A percentile compares a stretch with the other conserved stretches of the same genome.
These are phyloP conservation scores for Suhomyces kilbournensis DNA, from an alignment of 805 yeast species.

Conservation along the genomic window DNA sequence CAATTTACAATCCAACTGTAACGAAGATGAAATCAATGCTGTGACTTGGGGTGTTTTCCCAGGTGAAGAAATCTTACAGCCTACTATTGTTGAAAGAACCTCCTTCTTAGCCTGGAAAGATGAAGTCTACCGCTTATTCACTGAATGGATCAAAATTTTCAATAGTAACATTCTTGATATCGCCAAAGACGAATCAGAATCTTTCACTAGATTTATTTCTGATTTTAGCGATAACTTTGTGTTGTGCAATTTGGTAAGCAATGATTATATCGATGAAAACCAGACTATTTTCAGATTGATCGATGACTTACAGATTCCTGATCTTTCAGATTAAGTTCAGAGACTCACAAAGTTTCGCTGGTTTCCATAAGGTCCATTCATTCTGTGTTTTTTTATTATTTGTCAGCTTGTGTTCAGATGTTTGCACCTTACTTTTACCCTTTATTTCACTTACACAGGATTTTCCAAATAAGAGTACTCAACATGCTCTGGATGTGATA, in stretches of 20 bases:
- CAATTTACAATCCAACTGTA: constrained; percentile 65
- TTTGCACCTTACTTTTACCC: background rate
- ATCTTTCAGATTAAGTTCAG: background rate
- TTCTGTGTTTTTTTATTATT: background rate
- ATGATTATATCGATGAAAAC: constrained; percentile 61
- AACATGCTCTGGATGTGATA: constrained; percentile 27
- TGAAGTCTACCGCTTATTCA: constrained; percentile 79
- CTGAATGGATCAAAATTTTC: constrained; percentile 71
- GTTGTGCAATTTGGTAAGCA: constrained; percentile 86
- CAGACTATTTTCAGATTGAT: constrained; percentile 57
- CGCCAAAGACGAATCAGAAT: constrained; percentile 26
- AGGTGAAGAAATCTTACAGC: constrained; percentile 90
- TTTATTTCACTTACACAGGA: constrained; percentile 24
- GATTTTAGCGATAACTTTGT: constrained; percentile 57
- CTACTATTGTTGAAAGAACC: constrained; percentile 89
- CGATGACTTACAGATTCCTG: constrained; percentile 26
- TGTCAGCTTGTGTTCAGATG: background rate
- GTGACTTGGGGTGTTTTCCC: constrained; percentile 99
- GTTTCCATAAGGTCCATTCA: background rate
- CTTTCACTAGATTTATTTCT: constrained; percentile 42
- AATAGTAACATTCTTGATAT: constrained; percentile 31
- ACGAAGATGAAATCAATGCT: constrained; percentile 79
- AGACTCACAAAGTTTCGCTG: background rate
- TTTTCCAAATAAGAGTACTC: constrained; percentile 24
- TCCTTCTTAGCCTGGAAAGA: constrained; percentile 97